phyloP scores from a whole-genome alignment of 1,284 basidiomycete species.

The Xanthoconium separans region DNA sequence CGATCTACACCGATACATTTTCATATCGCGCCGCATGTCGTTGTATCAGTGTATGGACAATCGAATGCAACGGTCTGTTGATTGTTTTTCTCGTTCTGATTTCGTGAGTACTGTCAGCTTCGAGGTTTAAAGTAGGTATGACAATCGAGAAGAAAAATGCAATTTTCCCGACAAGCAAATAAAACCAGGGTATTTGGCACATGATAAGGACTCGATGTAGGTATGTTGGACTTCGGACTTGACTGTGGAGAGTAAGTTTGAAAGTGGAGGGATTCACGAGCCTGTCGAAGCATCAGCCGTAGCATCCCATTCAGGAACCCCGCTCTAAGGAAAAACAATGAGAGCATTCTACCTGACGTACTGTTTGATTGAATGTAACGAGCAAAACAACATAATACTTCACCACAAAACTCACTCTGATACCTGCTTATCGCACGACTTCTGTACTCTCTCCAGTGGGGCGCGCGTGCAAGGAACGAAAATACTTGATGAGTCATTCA shows the following conservation, averaged over 20 bases:
- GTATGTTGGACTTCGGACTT: not conserved
- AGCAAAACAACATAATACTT: not conserved
- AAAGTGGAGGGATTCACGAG: not conserved
- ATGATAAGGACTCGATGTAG: not conserved
- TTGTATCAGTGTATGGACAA: slow-evolving; percentile 22
- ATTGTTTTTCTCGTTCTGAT: not conserved
- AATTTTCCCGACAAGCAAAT: not conserved
- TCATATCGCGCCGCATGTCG: slow-evolving; percentile 10
- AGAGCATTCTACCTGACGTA: not conserved
- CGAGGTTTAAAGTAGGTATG: not conserved
- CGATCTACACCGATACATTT: slow-evolving; percentile 21
- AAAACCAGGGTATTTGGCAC: not conserved
- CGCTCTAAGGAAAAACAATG: not conserved
- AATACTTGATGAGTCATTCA: not conserved
- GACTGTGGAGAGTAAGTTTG: not conserved
- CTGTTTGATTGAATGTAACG: not conserved
- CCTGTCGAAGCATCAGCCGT: not conserved
- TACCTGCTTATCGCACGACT: not conserved
- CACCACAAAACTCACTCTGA: not conserved
- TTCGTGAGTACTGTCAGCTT: not conserved
- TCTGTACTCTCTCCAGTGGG: not conserved
- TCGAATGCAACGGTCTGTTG: slow-evolving; percentile 8
- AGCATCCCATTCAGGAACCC: not conserved
- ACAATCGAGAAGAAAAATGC: not conserved
- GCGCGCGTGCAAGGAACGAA: not conserved